Percentiles rank a stretch among this genome's conserved stretches.
phyloP scores from a whole-genome alignment of 257 asterid species.

The Cinchona pubescens region DNA sequence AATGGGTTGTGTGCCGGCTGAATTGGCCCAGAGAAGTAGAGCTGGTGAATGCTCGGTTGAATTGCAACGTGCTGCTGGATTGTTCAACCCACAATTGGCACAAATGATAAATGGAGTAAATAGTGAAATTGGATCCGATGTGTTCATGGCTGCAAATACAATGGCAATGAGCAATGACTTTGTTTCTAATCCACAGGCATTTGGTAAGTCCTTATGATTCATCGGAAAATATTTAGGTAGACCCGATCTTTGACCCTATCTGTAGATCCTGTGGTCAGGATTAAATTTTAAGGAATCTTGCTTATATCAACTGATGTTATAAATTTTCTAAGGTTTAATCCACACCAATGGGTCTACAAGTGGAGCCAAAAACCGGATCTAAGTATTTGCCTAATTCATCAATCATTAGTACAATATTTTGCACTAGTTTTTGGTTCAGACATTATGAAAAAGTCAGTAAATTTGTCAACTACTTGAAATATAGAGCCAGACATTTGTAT shows the following conservation, averaged over 20 bases:
- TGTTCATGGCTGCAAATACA: slow-evolving; percentile 68
- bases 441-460: slow-evolving; percentile 4
- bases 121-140: slow-evolving; percentile 47
- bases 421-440: not conserved
- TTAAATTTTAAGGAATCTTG: no score
- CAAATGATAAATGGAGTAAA: slow-evolving; percentile 47
- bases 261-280: no score
- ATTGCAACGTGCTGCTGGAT: slow-evolving; percentile 49
- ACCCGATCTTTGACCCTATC: no score
- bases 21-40: slow-evolving; percentile 62
- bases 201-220: slow-evolving; percentile 57
- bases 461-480: slow-evolving; percentile 5
- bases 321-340: no score
- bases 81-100: slow-evolving; percentile 63
- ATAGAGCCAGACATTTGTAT: not conserved
- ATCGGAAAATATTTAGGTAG: no score
- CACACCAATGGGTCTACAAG: no score
- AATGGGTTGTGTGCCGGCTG: slow-evolving; percentile 81
- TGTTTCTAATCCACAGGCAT: slow-evolving; percentile 59
- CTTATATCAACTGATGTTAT: no score
- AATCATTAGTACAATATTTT: not conserved
- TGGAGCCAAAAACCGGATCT: no score
- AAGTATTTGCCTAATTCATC: no score
- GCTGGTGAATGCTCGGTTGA: slow-evolving; percentile 65
- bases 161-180: slow-evolving; percentile 52